Percentiles rank a stretch among this genome's conserved stretches.
Conservation (phyloP, 2,329 filamentous ascomycete species). For the Annulohypoxylon truncatum region DNA sequence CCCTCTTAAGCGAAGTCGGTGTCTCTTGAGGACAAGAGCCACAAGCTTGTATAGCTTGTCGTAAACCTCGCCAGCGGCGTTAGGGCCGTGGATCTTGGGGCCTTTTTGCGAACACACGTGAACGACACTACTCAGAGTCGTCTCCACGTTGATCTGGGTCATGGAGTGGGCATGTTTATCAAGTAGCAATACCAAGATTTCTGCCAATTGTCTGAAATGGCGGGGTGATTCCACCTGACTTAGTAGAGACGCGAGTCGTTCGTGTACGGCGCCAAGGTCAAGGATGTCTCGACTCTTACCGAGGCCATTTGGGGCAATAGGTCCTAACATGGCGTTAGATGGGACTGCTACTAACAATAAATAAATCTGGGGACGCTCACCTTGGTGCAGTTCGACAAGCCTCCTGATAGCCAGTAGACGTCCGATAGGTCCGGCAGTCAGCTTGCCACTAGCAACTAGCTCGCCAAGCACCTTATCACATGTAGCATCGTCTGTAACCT, state of each 20-base stretch:
- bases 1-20: conserved; percentile 70
- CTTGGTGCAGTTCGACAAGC: conserved; percentile 42
- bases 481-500: conserved; percentile 32
- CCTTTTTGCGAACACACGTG: conserved; percentile 49
- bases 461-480: conserved; percentile 40
- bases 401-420: conserved; percentile 43
- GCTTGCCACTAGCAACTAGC: conserved; percentile 36
- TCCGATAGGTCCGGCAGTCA: conserved; percentile 40
- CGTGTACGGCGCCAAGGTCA: conserved; percentile 45
- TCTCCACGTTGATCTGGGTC: conserved; percentile 69
- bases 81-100: conserved; percentile 41
- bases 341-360: neutral
- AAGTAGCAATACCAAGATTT: conserved; percentile 55
- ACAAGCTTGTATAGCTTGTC: conserved; percentile 64
- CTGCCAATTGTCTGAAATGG: conserved; percentile 47
- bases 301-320: conserved; percentile 8
- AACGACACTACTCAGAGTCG: conserved; percentile 60
- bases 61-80: conserved; percentile 55
- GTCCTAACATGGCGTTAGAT: conserved; percentile 39
- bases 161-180: conserved; percentile 63
- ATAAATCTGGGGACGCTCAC: conserved; percentile 30
- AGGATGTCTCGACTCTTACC: conserved; percentile 30
- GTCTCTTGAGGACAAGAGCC: conserved; percentile 67
- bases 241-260: conserved; percentile 42
- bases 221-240: conserved; percentile 40